These are phyloP conservation scores for Arabidopsis lyrata DNA, from an alignment of 441 rosid species.

Conservation along the genomic window DNA sequence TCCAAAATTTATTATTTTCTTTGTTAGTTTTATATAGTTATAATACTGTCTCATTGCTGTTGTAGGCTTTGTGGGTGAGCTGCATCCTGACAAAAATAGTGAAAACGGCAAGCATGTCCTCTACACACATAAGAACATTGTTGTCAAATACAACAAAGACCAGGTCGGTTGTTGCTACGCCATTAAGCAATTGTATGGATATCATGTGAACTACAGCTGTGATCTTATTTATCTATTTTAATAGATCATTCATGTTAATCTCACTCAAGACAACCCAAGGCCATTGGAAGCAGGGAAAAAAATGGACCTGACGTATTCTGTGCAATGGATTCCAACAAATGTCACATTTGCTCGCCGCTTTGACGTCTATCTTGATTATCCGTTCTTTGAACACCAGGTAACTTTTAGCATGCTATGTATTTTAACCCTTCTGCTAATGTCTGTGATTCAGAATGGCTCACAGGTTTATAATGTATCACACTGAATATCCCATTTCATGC, in stretches of 20 bases:
- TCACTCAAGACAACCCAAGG: conserved; percentile 80
- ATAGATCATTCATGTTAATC: conserved; percentile 94
- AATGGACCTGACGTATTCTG: conserved; percentile 83
- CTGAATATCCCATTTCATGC: background rate
- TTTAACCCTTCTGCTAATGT: background rate
- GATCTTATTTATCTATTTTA: conserved; percentile 7
- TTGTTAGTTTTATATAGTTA: conserved; percentile 18
- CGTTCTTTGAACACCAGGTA: conserved; percentile 99
- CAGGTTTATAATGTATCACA: conserved; percentile 17
- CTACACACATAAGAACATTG: conserved; percentile 80
- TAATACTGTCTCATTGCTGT: conserved; percentile 13
- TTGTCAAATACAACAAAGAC: conserved; percentile 75
- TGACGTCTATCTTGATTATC: conserved; percentile 93
- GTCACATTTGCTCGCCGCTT: conserved; percentile 92
- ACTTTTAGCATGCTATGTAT: conserved; percentile 26
- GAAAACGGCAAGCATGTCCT: conserved; percentile 79
- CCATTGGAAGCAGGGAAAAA: conserved; percentile 72
- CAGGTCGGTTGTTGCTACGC: conserved; percentile 63
- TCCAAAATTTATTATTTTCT: background rate
- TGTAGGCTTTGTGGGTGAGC: conserved; percentile 89
- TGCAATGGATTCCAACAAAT: conserved; percentile 79
- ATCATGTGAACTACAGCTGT: conserved; percentile 23
- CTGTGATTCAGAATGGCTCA: conserved; percentile 12
- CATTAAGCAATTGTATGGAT: conserved; percentile 25
- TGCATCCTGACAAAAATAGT: conserved; percentile 79